phyloP scores from a whole-genome alignment of 768 basidiomycete genomes.

The Lepiota venenata region DNA sequence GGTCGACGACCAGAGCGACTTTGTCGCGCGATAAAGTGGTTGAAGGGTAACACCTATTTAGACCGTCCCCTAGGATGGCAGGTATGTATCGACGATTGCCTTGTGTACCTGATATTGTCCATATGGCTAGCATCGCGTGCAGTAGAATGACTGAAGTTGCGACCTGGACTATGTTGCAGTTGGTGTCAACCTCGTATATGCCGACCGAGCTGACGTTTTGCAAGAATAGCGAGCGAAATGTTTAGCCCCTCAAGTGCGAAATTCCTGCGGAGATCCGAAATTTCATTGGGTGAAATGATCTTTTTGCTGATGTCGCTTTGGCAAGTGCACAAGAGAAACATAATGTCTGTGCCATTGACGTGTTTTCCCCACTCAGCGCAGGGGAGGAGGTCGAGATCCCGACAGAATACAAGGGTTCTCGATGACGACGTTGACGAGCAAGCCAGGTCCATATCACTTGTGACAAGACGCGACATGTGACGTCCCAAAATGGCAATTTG shows the following conservation, averaged over 20 bases:
- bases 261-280: slow-evolving; percentile 34
- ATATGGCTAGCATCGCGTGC: slow-evolving; percentile 14
- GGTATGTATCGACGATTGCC: slow-evolving; percentile 15
- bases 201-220: slow-evolving; percentile 35
- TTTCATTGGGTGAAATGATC: slow-evolving; percentile 25
- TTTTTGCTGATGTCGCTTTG: slow-evolving; percentile 32
- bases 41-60: slow-evolving; percentile 21
- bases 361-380: slow-evolving; percentile 11
- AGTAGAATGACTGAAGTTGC: not conserved
- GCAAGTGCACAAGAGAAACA: too few relatives aligned
- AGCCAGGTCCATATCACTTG: too few relatives aligned
- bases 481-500: too few relatives aligned
- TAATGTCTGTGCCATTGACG: slow-evolving; percentile 37
- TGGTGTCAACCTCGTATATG: slow-evolving; percentile 31
- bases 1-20: too few relatives aligned
- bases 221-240: slow-evolving; percentile 43
- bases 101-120: not conserved
- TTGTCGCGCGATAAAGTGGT: slow-evolving; percentile 33
- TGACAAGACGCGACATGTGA: too few relatives aligned
- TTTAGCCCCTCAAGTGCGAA: slow-evolving; percentile 37
- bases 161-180: slow-evolving; percentile 14
- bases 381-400: slow-evolving; percentile 22
- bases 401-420: slow-evolving; percentile 50
- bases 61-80: not conserved
- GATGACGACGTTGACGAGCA: too few relatives aligned